Percentiles rank a stretch among this genome's conserved stretches.
Conservation (phyloP, 2,329 filamentous ascomycete genomes). For the Claviceps maximensis region DNA sequence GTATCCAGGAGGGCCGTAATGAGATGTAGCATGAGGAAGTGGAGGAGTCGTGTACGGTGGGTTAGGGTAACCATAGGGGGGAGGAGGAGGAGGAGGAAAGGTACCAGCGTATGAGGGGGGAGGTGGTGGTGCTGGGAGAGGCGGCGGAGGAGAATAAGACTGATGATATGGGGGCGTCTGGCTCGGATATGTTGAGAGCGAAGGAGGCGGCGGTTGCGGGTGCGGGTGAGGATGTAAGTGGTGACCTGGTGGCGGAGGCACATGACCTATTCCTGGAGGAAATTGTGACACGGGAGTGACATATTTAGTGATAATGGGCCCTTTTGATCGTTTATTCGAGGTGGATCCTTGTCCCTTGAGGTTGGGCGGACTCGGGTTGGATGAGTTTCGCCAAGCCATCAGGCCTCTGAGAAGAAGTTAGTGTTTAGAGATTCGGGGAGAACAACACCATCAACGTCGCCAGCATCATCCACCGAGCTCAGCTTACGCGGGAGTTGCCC, state of each 20-base stretch:
- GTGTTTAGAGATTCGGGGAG: background rate
- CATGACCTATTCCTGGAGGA: slow-evolving; percentile 7
- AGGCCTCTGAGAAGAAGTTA: slow-evolving; percentile 18
- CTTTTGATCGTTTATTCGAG: slow-evolving; percentile 19
- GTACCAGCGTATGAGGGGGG: slow-evolving; percentile 9
- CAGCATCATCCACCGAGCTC: background rate
- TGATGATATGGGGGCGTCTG: slow-evolving; percentile 15
- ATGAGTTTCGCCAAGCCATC: slow-evolving; percentile 22
- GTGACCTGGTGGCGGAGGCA: slow-evolving; percentile 14
- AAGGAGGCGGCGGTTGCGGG: slow-evolving; percentile 1
- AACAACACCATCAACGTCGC: background rate
- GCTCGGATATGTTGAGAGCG: slow-evolving; percentile 12
- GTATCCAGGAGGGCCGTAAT: slow-evolving; percentile 8
- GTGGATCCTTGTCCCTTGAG: slow-evolving; percentile 17
- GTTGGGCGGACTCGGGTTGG: slow-evolving; percentile 14
- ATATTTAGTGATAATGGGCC: slow-evolving; percentile 24
- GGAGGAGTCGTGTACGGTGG: slow-evolving; percentile 12
- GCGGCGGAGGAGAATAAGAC: slow-evolving; percentile 9
- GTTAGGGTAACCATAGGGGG: slow-evolving; percentile 12
- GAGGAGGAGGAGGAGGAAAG: slow-evolving; percentile 12
- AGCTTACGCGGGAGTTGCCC: slow-evolving; percentile 37
- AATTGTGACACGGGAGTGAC: slow-evolving; percentile 13
- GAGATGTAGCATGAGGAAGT: slow-evolving; percentile 9
- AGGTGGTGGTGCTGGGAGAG: slow-evolving; percentile 3
- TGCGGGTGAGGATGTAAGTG: slow-evolving; percentile 4